Conservation (phyloP, 345 rosid species). For the Geranium rotundifolium region DNA sequence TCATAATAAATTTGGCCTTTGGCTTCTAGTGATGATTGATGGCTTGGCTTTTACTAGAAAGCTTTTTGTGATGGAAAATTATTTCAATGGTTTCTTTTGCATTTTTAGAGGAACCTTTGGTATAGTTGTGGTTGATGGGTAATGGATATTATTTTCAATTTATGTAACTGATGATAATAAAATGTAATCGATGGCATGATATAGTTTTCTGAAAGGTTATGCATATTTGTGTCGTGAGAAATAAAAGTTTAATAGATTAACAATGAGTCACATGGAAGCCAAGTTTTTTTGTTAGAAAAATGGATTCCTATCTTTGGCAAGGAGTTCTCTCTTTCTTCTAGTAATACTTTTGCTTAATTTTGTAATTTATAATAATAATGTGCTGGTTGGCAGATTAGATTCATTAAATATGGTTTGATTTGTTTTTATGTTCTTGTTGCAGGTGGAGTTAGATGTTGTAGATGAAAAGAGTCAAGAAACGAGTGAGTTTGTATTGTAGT, state of each 20-base stretch:
- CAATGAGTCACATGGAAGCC: background rate
- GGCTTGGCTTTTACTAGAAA: too few species aligned
- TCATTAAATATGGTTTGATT: background rate
- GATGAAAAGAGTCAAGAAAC: background rate
- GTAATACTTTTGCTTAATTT: background rate
- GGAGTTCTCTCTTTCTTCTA: background rate
- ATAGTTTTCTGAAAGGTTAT: too few species aligned
- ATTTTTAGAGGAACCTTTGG: background rate
- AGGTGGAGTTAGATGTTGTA: background rate
- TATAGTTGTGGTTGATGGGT: background rate
- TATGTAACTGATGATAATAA: too few species aligned
- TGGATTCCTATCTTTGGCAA: background rate
- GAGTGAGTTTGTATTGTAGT: background rate
- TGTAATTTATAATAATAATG: background rate
- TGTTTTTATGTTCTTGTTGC: background rate
- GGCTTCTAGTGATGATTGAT: too few species aligned
- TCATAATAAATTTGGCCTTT: too few species aligned
- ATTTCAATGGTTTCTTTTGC: background rate
- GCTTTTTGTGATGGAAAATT: too few species aligned
- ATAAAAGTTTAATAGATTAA: background rate
- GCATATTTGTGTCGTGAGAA: background rate
- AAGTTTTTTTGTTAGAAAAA: background rate
- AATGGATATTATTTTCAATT: too few species aligned
- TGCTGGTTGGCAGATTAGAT: background rate
- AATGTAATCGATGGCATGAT: too few species aligned